Conservation (phyloP, 2,329 filamentous ascomycete genomes). For the Ambrosiella beaveri region DNA sequence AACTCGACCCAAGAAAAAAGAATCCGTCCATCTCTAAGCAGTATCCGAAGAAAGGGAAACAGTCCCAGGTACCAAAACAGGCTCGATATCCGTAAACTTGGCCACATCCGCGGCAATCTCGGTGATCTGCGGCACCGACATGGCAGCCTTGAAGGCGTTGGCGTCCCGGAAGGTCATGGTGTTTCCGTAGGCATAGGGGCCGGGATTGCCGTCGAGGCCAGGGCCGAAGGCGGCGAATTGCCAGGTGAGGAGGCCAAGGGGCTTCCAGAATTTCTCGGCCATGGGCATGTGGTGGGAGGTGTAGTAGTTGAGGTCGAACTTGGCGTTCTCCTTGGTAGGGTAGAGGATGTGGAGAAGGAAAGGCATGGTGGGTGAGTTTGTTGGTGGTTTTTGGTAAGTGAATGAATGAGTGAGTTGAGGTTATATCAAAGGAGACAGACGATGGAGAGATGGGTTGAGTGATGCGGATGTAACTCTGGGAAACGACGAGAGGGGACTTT, state of each 20-base stretch:
- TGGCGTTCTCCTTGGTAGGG: slow-evolving; percentile 8
- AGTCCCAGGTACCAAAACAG: slow-evolving; percentile 2
- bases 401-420: not conserved
- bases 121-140: slow-evolving; percentile 1
- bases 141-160: slow-evolving; percentile 1
- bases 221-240: slow-evolving; percentile 4
- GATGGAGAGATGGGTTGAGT: no score
- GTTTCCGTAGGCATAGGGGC: slow-evolving; percentile 4
- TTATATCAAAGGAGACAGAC: not conserved
- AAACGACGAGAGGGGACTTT: no score
- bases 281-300: slow-evolving; percentile 3
- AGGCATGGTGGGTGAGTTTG: not conserved
- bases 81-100: slow-evolving; percentile 4
- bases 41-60: not conserved
- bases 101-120: slow-evolving; percentile 3
- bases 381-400: not conserved
- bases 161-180: slow-evolving; percentile 6
- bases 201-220: slow-evolving; percentile 4
- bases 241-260: slow-evolving; percentile 7
- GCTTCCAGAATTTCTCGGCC: slow-evolving; percentile 3
- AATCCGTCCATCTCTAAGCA: no score
- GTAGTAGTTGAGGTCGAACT: slow-evolving; percentile 13
- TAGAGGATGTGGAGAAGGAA: slow-evolving; percentile 9
- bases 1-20: no score
- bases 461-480: no score